Conservation (phyloP, 2,329 filamentous ascomycete genomes). For the Paecilomyces dactylethromorphus region DNA sequence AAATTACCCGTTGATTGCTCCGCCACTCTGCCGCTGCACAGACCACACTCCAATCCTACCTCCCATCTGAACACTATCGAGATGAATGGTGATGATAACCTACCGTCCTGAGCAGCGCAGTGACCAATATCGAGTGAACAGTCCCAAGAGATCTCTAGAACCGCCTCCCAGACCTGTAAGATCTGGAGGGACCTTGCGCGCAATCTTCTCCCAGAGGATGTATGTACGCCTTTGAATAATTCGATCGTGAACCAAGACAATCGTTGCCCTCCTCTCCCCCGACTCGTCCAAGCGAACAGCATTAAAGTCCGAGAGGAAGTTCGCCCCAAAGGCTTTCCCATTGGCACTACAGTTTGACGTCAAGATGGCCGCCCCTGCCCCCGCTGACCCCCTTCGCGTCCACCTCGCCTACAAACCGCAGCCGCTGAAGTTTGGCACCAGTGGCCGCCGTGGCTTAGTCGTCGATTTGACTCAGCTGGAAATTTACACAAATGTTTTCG, state of each 20-base stretch:
- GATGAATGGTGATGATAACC: too few relatives aligned
- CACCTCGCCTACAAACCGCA: slow-evolving; percentile 19
- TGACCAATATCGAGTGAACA: too few relatives aligned
- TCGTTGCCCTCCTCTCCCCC: too few relatives aligned
- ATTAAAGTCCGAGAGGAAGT: neutral
- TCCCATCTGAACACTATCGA: too few relatives aligned
- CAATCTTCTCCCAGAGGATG: too few relatives aligned
- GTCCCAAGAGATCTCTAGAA: too few relatives aligned
- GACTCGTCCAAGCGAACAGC: too few relatives aligned
- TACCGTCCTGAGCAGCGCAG: too few relatives aligned
- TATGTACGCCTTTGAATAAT: too few relatives aligned
- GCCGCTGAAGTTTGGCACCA: slow-evolving; percentile 27
- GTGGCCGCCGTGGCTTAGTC: slow-evolving; percentile 25
- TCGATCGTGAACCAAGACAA: too few relatives aligned
- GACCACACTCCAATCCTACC: neutral
- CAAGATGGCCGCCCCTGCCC: neutral
- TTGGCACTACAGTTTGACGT: neutral
- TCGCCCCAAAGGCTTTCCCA: neutral
- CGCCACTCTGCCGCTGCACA: neutral
- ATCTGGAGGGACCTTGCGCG: too few relatives aligned
- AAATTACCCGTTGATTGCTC: neutral
- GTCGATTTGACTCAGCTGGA: slow-evolving; percentile 27
- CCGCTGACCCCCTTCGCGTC: neutral
- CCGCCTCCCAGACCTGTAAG: too few relatives aligned
- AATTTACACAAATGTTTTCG: slow-evolving; percentile 27